Evolutionary conservation across 2,329 filamentous ascomycete genomes (phyloP).

Genomic region (Fusarium sp.): DNA sequence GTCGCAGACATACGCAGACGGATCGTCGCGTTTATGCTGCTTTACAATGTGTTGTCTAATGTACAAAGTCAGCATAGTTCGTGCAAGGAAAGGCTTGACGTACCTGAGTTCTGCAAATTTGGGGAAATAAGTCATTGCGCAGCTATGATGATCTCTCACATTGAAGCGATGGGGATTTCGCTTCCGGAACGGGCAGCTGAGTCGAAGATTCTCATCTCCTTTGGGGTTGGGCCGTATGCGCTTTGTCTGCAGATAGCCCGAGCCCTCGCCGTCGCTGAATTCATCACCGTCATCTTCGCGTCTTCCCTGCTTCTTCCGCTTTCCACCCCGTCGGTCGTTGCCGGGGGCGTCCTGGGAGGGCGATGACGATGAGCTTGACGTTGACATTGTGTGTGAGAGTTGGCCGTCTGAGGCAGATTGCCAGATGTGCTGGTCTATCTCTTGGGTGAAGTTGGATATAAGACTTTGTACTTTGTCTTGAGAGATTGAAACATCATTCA

Average conservation of each 20-base stretch:
- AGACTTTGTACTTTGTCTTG: conserved; percentile 50
- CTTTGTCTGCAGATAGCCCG: conserved; percentile 50
- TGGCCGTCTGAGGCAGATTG: conserved; percentile 50
- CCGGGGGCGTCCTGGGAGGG: conserved; percentile 48
- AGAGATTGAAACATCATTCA: conserved; percentile 51
- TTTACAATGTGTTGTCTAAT: conserved; percentile 59
- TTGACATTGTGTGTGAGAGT: conserved; percentile 50
- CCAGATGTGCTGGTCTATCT: conserved; percentile 54
- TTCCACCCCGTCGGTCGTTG: conserved; percentile 48
- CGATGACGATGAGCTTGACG: conserved; percentile 51
- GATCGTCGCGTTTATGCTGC: conserved; percentile 59
- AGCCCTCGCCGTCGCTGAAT: conserved; percentile 53
- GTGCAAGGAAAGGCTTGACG: not conserved
- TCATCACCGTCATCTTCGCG: conserved; percentile 54
- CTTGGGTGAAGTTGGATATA: conserved; percentile 52
- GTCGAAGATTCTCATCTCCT: conserved; percentile 56
- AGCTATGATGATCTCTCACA: conserved; percentile 60
- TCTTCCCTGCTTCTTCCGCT: conserved; percentile 54
- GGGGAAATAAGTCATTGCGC: conserved; percentile 59
- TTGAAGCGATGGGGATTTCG: conserved; percentile 62
- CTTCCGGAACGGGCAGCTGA: conserved; percentile 61
- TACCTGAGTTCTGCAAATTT: conserved; percentile 59
- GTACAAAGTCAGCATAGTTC: conserved; percentile 10
- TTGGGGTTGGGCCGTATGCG: conserved; percentile 50
- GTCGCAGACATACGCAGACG: conserved; percentile 58